A percentile compares a stretch with the other conserved stretches of the same genome.
These are phyloP conservation scores for Arthrobotrys entomopaga DNA, from an alignment of 2,329 filamentous ascomycete genomes.

Conservation along the genomic window DNA sequence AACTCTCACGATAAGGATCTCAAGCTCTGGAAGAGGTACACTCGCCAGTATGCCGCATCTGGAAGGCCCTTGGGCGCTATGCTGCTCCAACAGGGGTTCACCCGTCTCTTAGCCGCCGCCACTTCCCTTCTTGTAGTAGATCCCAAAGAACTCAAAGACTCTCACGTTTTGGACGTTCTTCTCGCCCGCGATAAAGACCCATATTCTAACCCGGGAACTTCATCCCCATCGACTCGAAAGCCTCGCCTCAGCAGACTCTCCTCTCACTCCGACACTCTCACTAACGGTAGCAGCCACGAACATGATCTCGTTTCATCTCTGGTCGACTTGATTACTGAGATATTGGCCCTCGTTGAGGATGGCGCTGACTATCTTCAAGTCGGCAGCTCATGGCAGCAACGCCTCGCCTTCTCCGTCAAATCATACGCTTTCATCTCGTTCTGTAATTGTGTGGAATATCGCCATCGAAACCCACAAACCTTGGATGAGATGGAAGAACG, in stretches of 20 bases:
- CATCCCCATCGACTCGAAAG: conserved; percentile 62
- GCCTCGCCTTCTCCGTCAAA: conserved; percentile 85
- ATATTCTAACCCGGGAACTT: conserved; percentile 62
- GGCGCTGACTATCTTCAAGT: conserved; percentile 89
- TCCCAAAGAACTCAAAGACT: conserved; percentile 69
- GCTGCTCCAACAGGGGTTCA: conserved; percentile 87
- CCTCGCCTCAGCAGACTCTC: conserved; percentile 58
- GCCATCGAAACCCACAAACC: conserved; percentile 64
- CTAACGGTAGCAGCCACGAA: conserved; percentile 65
- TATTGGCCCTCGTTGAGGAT: conserved; percentile 87
- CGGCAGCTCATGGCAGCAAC: conserved; percentile 85
- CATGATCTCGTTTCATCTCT: conserved; percentile 69
- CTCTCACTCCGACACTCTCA: conserved; percentile 38
- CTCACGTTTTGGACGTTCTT: conserved; percentile 78
- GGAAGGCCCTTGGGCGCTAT: conserved; percentile 88
- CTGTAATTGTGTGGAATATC: conserved; percentile 83
- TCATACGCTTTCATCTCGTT: conserved; percentile 82
- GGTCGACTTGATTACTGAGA: conserved; percentile 78
- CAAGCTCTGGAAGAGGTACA: conserved; percentile 79
- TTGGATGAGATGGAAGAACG: conserved; percentile 36
- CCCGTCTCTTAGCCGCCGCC: conserved; percentile 81
- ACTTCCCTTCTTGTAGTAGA: conserved; percentile 78
- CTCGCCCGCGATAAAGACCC: conserved; percentile 66
- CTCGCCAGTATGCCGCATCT: conserved; percentile 81
- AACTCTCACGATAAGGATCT: conserved; percentile 77